A percentile compares a stretch with the other conserved stretches of the same genome.
These are phyloP conservation scores for Lipomyces orientalis DNA, from an alignment of 805 yeast genomes.

Conservation along the genomic window DNA sequence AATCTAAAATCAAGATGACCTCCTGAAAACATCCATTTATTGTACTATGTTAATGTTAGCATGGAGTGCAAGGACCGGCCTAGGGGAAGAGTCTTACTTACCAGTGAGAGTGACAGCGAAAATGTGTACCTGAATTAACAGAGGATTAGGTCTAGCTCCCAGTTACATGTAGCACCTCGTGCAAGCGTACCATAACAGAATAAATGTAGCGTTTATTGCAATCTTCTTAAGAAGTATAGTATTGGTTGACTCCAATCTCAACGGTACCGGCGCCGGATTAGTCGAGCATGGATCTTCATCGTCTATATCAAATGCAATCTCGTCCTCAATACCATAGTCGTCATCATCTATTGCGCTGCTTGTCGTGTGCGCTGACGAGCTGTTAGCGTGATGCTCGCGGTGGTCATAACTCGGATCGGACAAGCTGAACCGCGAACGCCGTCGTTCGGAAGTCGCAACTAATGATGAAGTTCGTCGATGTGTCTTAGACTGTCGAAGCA, in stretches of 20 bases:
- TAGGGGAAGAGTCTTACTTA: conserved; percentile 1
- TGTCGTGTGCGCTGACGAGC: background rate
- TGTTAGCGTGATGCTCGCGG: conserved; percentile 8
- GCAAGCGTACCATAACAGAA: conserved; percentile 32
- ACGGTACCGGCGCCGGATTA: conserved; percentile 18
- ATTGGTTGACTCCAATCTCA: conserved; percentile 13
- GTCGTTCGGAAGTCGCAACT: conserved; percentile 7
- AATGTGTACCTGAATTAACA: conserved; percentile 45
- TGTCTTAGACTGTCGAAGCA: background rate
- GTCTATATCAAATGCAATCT: conserved; percentile 31
- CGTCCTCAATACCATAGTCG: conserved; percentile 25
- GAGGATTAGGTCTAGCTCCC: background rate
- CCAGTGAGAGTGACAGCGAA: conserved; percentile 47
- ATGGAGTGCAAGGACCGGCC: background rate
- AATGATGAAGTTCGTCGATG: conserved; percentile 28
- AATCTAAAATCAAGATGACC: conserved; percentile 75
- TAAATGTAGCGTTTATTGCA: conserved; percentile 26
- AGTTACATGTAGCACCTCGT: background rate
- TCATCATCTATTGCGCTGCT: conserved; percentile 7
- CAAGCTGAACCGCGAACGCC: conserved; percentile 5
- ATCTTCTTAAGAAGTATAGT: conserved; percentile 24
- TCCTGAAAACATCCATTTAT: conserved; percentile 95
- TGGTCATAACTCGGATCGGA: background rate
- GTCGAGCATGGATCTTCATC: conserved; percentile 31
- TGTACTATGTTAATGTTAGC: conserved; percentile 67